phyloP scores from a whole-genome alignment of 176 grass and related monocot genomes.

The Puccinellia tenuiflora region DNA sequence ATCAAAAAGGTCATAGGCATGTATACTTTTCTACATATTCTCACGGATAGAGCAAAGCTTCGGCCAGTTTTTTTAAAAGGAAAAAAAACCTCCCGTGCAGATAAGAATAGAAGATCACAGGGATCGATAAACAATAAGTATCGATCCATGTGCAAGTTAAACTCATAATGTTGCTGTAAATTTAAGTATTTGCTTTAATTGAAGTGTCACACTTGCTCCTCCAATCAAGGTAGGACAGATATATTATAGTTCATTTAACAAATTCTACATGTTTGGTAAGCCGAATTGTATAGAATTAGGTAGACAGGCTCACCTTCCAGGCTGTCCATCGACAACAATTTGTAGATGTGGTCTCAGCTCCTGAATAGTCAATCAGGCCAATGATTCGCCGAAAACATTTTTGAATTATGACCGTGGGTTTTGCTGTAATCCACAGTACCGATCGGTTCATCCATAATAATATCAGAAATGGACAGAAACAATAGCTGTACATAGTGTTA shows the following conservation, averaged over 20 bases:
- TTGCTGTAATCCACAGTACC: not conserved
- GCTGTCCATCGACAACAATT: not conserved
- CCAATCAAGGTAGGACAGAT: not conserved
- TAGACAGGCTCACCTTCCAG: not conserved
- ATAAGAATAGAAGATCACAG: too few relatives aligned
- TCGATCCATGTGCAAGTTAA: not conserved
- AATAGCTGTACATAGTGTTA: not conserved
- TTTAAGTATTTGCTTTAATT: not conserved
- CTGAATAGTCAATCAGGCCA: not conserved
- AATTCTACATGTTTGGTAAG: constrained; percentile 17
- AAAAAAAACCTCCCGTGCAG: too few relatives aligned
- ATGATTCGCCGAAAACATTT: not conserved
- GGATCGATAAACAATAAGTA: not conserved
- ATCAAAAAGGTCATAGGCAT: too few relatives aligned
- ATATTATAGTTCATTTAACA: not conserved
- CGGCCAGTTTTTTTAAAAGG: too few relatives aligned
- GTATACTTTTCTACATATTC: too few relatives aligned
- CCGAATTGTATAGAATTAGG: not conserved
- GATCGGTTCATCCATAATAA: not conserved
- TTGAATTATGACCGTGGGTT: not conserved
- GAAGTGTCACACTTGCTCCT: not conserved
- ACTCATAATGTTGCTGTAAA: not conserved
- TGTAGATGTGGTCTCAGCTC: not conserved
- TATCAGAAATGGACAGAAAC: not conserved
- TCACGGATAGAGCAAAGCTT: too few relatives aligned